phyloP scores from a whole-genome alignment of 768 basidiomycete genomes.

The Suillus tomentosus region DNA sequence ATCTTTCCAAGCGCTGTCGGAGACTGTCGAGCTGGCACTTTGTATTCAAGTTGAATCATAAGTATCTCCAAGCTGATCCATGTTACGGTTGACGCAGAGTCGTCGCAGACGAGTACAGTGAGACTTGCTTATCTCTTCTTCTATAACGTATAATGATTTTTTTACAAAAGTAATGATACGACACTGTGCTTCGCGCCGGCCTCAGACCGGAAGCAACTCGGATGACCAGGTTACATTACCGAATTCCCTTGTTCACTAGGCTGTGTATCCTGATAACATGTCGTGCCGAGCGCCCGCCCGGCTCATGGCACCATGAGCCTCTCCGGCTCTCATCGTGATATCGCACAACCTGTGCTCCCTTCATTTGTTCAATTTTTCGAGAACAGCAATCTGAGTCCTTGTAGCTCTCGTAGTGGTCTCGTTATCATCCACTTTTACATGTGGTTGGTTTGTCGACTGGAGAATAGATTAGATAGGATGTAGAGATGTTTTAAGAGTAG shows the following conservation, averaged over 20 bases:
- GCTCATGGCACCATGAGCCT: background rate
- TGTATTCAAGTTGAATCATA: background rate
- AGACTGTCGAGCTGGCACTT: background rate
- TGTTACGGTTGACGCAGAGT: background rate
- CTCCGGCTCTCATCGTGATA: background rate
- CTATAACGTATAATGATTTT: background rate
- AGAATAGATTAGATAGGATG: background rate
- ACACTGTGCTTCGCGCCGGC: background rate
- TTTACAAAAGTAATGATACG: background rate
- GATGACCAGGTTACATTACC: background rate
- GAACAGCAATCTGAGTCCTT: background rate
- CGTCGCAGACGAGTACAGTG: background rate
- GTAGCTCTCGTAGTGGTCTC: background rate
- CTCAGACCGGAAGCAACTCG: background rate
- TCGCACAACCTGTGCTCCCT: background rate
- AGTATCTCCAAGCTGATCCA: background rate
- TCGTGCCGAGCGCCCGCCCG: background rate
- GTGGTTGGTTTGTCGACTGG: background rate
- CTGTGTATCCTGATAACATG: background rate
- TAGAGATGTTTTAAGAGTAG: background rate
- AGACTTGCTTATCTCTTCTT: background rate
- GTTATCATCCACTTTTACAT: background rate
- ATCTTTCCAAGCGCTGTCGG: background rate
- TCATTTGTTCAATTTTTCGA: background rate
- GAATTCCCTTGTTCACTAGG: background rate